Evolutionary conservation across 805 yeast species (phyloP).

Genomic region (Ogataea naganishii): DNA sequence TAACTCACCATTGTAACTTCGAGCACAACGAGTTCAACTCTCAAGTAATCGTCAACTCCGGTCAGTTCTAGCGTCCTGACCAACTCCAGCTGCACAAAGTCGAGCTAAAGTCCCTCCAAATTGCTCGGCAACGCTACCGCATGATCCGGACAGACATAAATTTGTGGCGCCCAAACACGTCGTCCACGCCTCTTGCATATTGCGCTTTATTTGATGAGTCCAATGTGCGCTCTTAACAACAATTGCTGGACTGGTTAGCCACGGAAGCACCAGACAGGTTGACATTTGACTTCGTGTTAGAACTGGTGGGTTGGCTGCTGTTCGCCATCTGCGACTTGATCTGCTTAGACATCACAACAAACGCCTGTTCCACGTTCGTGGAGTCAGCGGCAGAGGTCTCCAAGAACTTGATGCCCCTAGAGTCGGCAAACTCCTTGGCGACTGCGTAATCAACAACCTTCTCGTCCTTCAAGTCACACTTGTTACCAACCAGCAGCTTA

Average conservation of each 20-base stretch:
- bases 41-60: too few species aligned
- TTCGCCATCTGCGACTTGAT: conserved; percentile 92
- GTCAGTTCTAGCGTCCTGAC: too few species aligned
- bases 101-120: too few species aligned
- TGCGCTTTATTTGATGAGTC: too few species aligned
- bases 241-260: conserved; percentile 32
- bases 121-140: too few species aligned
- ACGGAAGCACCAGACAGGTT: conserved; percentile 66
- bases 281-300: conserved; percentile 50
- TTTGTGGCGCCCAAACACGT: too few species aligned
- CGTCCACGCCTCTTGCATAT: too few species aligned
- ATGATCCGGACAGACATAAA: too few species aligned
- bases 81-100: too few species aligned
- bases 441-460: conserved; percentile 92
- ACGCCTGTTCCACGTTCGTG: conserved; percentile 96
- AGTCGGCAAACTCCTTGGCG: conserved; percentile 96
- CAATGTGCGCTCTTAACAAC: too few species aligned
- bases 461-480: conserved; percentile 88
- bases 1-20: too few species aligned
- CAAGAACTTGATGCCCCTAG: conserved; percentile 86
- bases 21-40: too few species aligned
- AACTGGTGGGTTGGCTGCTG: conserved; percentile 34
- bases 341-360: conserved; percentile 97
- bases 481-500: conserved; percentile 93
- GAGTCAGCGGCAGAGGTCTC: conserved; percentile 95